Base-by-base conservation (phyloP, 768 basidiomycete genomes). In the Lentinula raphanica region DNA sequence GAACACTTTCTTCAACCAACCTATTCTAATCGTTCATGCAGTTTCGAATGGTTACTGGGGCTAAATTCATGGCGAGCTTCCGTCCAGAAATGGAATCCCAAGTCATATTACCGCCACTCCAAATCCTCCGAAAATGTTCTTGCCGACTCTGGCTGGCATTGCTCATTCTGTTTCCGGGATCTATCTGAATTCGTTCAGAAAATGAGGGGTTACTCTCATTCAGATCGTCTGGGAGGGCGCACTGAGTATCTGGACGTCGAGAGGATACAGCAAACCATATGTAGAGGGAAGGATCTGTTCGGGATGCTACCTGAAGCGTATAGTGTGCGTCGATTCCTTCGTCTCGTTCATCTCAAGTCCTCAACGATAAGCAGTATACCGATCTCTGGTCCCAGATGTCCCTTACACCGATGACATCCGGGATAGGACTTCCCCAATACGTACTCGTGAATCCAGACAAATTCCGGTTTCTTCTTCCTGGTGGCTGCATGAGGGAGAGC, bases 111-210 rank as follows among this genome's bases (percentile, higher is more conserved):
- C 31, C 73, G 75, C 28, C 82, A 82, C 64, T 78, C 78, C 19
- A 76, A 79, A 65, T 74, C 75, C 54, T 71, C 71, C 8, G 74
- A 83, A 49, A 65, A 67, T 36, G 69, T 80, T 8, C 77, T 87
- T 35, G 80, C 82, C 21, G 83, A 87, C 66, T 71, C 83, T n/a
- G 85, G 84, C 1, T 87, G 84, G 84, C 84, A 87, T 63, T 86
- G 84, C 70, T 82, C 81, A 58, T 86, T 81, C 71, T 86, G 85
- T 69, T 87, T 86, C 76, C 73, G 79, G 44, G 78, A 79, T 12
- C 72, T 86, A 49, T 68, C 75, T 7, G 84, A 87, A 66, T 85
- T 83, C 61, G 69, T 76, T 27, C 72, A 78, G 64, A 85, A 85
- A 71, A 84, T 85, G 82, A 69, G 67, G 59, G 82, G 79, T 4